Base-by-base conservation (phyloP, 768 basidiomycete species). In the Fomitopsis pulvina region DNA sequence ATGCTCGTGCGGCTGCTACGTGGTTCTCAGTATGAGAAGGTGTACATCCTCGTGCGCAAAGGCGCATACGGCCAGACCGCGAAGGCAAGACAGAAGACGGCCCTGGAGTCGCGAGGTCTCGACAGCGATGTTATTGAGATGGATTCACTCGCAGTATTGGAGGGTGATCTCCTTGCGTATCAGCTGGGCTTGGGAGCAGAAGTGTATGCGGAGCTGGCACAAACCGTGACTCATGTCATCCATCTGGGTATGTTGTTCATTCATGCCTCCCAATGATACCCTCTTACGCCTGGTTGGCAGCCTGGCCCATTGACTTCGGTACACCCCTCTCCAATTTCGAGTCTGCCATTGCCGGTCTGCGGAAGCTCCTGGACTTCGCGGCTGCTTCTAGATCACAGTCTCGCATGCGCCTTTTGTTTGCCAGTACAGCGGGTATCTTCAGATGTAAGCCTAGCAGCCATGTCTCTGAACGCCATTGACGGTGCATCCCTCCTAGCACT, bases 231-330 rank as follows among this genome's bases (percentile, higher is more conserved):
- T 3, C 41, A 47, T 38, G 45, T 57, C 22, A 45, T 57, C n/a
- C 57, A 74, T 69, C 10, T 74, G 69, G 47, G 72, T 46, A 7
- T n/a, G 26, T 37, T 42, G 18, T 37, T 18, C 14, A 21, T 7
- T 7, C 3, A 22, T 46, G 22, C 28, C 29, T 20, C 3, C 7
- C 3, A 18, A 18, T 12, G 4, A 30, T 27, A 29, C 29, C 18
- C 25, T 45, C 25, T 8, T 28, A 29, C 8, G 28, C 28, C 3
- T 12, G 12, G 43, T 45, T 20, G 9, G n/a, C 20, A 46, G 45
- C 68, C 0, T 74, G 70, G 73, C 54, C 62, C 5, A 57, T 76
- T 5, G 65, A 76, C 41, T 73, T 75, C 54, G 72, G 73, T 29
- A 48, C 68, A 2, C 58, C 67, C 0, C 57, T 75, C 1, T 37